phyloP scores from a whole-genome alignment of 768 basidiomycete genomes.

The Cubamyces lactineus region DNA sequence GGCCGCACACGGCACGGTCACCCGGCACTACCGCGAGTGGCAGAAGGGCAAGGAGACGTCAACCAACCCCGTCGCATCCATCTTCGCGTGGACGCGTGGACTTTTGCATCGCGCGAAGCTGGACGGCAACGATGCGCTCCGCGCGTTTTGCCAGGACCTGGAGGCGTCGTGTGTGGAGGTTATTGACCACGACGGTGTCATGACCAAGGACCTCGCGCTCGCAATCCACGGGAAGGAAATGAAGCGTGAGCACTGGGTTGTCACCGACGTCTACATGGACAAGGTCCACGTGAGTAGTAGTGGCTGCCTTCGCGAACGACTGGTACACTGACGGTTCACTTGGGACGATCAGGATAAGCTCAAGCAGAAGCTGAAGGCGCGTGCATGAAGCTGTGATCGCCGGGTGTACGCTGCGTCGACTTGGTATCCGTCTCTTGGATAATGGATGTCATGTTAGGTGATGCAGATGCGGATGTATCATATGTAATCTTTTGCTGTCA shows the following conservation, averaged over 20 bases:
- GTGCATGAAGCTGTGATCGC: slow-evolving; percentile 18
- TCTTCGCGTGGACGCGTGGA: slow-evolving; percentile 98
- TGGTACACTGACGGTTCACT: not conserved
- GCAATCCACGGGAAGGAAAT: slow-evolving; percentile 90
- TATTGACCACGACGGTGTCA: slow-evolving; percentile 86
- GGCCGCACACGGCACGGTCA: slow-evolving; percentile 96
- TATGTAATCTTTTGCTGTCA: not conserved
- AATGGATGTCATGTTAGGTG: not conserved
- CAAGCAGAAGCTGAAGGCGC: slow-evolving; percentile 31
- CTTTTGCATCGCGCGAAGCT: slow-evolving; percentile 91
- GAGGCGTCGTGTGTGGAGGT: slow-evolving; percentile 90
- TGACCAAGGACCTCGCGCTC: slow-evolving; percentile 97
- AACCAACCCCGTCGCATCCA: slow-evolving; percentile 97
- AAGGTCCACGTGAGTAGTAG: slow-evolving; percentile 72
- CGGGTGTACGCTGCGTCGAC: not conserved
- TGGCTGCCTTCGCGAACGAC: not conserved
- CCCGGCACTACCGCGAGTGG: slow-evolving; percentile 95
- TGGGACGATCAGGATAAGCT: slow-evolving; percentile 29
- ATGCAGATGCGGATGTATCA: not conserved
- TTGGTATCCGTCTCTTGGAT: not conserved
- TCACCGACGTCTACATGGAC: slow-evolving; percentile 93
- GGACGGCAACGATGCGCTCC: slow-evolving; percentile 77
- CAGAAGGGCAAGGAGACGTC: slow-evolving; percentile 98
- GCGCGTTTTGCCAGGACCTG: slow-evolving; percentile 73
- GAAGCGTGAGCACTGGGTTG: slow-evolving; percentile 96